Evolutionary conservation across 202 grass and related monocot genomes (phyloP), one percentile per base, ranked within the genome.

Genomic region (Brachypodium distachyon): DNA sequence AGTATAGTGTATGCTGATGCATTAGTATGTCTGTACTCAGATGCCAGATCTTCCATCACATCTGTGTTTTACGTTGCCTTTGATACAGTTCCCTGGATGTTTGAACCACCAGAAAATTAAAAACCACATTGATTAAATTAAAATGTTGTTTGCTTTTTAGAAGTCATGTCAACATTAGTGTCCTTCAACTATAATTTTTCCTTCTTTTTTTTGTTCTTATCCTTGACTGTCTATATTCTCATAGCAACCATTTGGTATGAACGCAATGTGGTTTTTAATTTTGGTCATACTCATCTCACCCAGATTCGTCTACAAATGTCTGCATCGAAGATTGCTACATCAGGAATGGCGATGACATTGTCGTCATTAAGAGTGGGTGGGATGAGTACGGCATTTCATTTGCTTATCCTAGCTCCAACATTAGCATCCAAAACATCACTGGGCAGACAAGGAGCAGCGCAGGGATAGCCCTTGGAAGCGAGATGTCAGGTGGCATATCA

Each of bases 401-500:
- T 70, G 87, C 79, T 40, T 82, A 78, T n/a, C 89, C 93, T 37
- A 96, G 89, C 68, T 70, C 78, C 61, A 96, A 96, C 79, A 96
- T 96, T 69, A 96, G 93, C 82, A 92, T 96, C 67, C 64, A 84
- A 12, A 83, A 65, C 33, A 84, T 96, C 23, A 85, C 41, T 2
- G 89, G 89, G 13, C 60, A 85, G 47, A 76, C 87, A 70, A 83
- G 85, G 39, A 68, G 47, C 38, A 90, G 89, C 2, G 76, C 93
- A 29, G 93, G 89, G 18, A 92, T 96, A 7, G 89, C 87, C 53
- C 82, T 96, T 28, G 89, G 89, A 44, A 96, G 89, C 0, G 87
- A 92, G 81, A 96, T 92, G 93, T 96, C 93, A 41, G 93, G 93
- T 36, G 93, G 93, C 56, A 87, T 96, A 64, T 92, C 89, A 14